Evolutionary conservation across 257 asterid genomes (phyloP), one percentile per base, ranked within the genome.

Genomic region (Solanum chmielewskii): DNA sequence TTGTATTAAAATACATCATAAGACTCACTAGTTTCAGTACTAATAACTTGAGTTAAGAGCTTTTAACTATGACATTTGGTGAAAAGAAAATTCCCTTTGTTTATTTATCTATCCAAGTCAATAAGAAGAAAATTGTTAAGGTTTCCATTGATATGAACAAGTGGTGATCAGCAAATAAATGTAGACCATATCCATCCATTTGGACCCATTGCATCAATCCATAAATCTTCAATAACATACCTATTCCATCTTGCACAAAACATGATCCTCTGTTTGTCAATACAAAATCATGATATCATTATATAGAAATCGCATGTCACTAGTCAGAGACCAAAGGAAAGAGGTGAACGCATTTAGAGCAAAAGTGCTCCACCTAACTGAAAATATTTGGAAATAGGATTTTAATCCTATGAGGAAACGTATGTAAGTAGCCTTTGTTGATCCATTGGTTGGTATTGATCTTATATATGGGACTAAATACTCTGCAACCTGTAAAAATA

Each of bases 331-430:
- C 71, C 41, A 15, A 15, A 35, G 64, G 25, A 66, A 45, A 66
- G 35, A 84, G 15, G 39, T 3, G 5, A 35, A 5, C 16, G 12
- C 5, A 81, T 21, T 11, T 27, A 20, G 41, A 52, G 56, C 27
- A 66, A 62, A 42, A 56, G 59, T 64, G 90, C 4, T 33, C 29
- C 68, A 86, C 96, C 88, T 89, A 92, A 97, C 99, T 88, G 98
- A 93, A 91, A 97, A 97, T 88, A 97, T 95, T 93, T 94, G 95
- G 76, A 98, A 93, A 88, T 94, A 97, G 88, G 99, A 98, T 91
- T 97, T 97, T 86, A 94, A 88, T 90, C 99, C 99, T 3, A 98
- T 95, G 84, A 97, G 98, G 87, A 94, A 97, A 31, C 97, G 98
- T n/a, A 97, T 93, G 93, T 97, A 97, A 6, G 99, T 95, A 68